These are phyloP conservation scores for Solanum paucissectum DNA, from an alignment of 257 asterid genomes.

Conservation along the genomic window DNA sequence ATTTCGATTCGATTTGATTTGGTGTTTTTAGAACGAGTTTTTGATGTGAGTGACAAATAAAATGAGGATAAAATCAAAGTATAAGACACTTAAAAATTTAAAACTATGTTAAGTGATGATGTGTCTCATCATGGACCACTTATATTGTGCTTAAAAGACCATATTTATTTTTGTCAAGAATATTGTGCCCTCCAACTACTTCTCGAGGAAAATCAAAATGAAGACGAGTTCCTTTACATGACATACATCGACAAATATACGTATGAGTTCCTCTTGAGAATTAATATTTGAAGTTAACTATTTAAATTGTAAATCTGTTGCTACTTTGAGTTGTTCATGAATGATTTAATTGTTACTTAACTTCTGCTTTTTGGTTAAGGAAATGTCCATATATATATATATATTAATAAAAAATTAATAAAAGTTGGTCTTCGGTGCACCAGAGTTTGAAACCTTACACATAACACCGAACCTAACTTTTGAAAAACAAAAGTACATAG, in stretches of 20 bases:
- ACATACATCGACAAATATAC: background rate
- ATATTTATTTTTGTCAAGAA: background rate
- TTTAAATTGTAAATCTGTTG: fast-evolving
- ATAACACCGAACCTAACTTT: no score
- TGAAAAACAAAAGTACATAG: background rate
- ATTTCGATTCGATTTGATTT: no score
- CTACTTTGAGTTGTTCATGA: background rate
- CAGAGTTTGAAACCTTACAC: no score
- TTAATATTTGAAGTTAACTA: background rate
- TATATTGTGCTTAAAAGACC: background rate
- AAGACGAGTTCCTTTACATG: fast-evolving
- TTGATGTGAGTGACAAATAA: background rate
- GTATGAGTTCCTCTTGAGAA: fast-evolving
- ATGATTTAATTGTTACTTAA: no score
- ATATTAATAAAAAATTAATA: no score
- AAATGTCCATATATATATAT: background rate
- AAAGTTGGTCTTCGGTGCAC: no score
- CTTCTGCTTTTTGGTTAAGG: no score
- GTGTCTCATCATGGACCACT: background rate
- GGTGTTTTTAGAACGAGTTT: no score
- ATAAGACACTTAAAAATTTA: no score
- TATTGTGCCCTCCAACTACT: background rate
- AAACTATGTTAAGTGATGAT: no score
- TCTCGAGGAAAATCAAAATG: background rate
- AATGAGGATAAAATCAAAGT: no score